Base-by-base conservation (phyloP, 2,329 filamentous ascomycete genomes). In the Erysiphe pulchra region DNA sequence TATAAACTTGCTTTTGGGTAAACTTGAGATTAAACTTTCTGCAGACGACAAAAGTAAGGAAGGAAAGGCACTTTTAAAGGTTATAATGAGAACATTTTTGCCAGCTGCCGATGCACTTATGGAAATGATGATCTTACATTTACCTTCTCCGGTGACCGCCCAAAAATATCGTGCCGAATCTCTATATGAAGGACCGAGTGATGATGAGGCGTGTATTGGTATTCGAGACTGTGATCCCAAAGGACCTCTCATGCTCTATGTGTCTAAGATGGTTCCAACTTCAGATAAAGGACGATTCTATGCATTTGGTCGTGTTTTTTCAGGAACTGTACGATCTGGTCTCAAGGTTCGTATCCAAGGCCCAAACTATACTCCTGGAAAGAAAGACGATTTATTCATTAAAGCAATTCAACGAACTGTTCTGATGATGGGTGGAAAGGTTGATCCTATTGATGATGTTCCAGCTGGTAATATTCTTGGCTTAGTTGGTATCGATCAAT, bases 231-330 rank as follows among this genome's bases (percentile, higher is more conserved):
- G 90, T 66, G 84, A 98, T 66, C 74, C 87, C 67, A 92, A 93
- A 73, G 90, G 75, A 65, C 83, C 87, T 60, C 90, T 98, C 68
- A 98, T 98, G 90, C 75, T 95, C 57, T 98, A 98, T 81, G 86
- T 98, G 66, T 98, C 90, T 67, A 98, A 98, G 84, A 98, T 98
- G 90, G 90, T 98, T 62, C 90, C 90, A 61, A 98, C 90, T 58
- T 92, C 85, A 60, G 90, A 98, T 64, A 95, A 94, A 80, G 90
- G 90, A 68, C 87, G 90, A 70, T 98, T 98, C 84, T 98, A 94
- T 72, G 90, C 90, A 65, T 98, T 98, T 71, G 90, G 90, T 70
- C 90, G 90, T 92, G 90, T 98, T 70, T 98, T 95, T 76, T 73
- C 90, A 58, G 90, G 90, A 81, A 95, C 86, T 63, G 90, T 94